A percentile compares a stretch with the other conserved stretches of the same genome.
These are phyloP conservation scores for Vigna mungo DNA, from an alignment of 306 rosid genomes.

Conservation along the genomic window DNA sequence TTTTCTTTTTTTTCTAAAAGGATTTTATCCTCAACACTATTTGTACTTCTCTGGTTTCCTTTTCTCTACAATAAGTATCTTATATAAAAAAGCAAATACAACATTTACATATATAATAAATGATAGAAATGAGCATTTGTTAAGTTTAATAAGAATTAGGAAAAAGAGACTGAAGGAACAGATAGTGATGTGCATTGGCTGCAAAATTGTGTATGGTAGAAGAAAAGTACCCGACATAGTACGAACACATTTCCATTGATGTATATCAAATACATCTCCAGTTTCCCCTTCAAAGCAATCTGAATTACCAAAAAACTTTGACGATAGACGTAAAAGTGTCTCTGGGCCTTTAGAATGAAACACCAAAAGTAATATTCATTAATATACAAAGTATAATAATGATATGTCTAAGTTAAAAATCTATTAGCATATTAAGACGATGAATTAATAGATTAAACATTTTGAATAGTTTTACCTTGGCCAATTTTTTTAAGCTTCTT, in stretches of 20 bases:
- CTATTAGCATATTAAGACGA: slow-evolving; percentile 5
- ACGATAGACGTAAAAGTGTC: slow-evolving; percentile 70
- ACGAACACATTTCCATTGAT: slow-evolving; percentile 91
- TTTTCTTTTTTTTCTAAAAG: neutral
- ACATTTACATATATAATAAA: neutral
- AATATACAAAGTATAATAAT: neutral
- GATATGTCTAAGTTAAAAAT: neutral
- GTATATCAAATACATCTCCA: slow-evolving; percentile 82
- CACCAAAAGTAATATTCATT: slow-evolving; percentile 14
- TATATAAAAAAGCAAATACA: neutral
- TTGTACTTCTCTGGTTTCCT: neutral
- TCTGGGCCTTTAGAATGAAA: slow-evolving; percentile 74
- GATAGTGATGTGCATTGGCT: slow-evolving; percentile 3
- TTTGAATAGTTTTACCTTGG: slow-evolving; percentile 66
- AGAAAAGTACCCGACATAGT: slow-evolving; percentile 75
- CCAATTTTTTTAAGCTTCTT: slow-evolving; percentile 84
- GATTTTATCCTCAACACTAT: neutral
- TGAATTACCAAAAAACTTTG: slow-evolving; percentile 50
- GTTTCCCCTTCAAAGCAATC: slow-evolving; percentile 68
- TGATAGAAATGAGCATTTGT: neutral
- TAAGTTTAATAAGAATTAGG: neutral
- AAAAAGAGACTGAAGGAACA: slow-evolving; percentile 6
- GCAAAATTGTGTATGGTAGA: slow-evolving; percentile 32
- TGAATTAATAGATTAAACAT: neutral
- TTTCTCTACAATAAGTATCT: neutral